These are phyloP conservation scores for Priceomyces castillae DNA, from an alignment of 805 yeast species.

Conservation along the genomic window DNA sequence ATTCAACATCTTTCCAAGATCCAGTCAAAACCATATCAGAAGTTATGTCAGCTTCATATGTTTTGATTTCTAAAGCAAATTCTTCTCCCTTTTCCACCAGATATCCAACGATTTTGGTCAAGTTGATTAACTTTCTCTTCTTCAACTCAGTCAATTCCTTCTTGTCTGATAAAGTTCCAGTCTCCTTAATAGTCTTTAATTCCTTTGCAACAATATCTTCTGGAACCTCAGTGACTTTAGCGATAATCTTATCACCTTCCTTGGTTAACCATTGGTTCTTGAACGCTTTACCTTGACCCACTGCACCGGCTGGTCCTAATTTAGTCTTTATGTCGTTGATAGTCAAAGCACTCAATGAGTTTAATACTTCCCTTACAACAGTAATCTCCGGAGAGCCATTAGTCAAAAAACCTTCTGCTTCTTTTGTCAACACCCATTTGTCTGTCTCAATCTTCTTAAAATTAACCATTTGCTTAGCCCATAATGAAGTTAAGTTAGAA, in stretches of 20 bases:
- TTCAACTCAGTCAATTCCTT: constrained; percentile 81
- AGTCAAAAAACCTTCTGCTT: constrained; percentile 74
- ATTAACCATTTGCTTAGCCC: constrained; percentile 77
- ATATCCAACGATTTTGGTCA: constrained; percentile 74
- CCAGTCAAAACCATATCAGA: constrained; percentile 86
- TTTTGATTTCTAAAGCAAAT: constrained; percentile 76
- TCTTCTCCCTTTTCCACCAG: constrained; percentile 76
- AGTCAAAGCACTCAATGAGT: constrained; percentile 74
- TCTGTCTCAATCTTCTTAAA: constrained; percentile 75
- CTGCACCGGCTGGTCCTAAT: constrained; percentile 79
- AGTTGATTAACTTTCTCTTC: constrained; percentile 82
- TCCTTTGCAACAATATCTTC: constrained; percentile 65
- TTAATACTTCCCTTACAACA: constrained; percentile 68
- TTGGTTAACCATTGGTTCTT: constrained; percentile 95
- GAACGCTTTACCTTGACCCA: constrained; percentile 97
- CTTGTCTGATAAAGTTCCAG: constrained; percentile 57
- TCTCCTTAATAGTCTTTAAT: constrained; percentile 53
- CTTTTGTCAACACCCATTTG: constrained; percentile 69
- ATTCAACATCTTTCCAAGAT: constrained; percentile 76
- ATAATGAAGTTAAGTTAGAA: constrained; percentile 82
- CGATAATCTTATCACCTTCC: constrained; percentile 74
- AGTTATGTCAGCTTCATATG: constrained; percentile 90
- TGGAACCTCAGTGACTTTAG: constrained; percentile 56
- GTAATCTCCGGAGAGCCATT: constrained; percentile 91
- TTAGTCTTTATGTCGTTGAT: constrained; percentile 69